Percentiles rank a stretch among this genome's conserved stretches.
phyloP scores from a whole-genome alignment of 768 basidiomycete genomes.

The Amanita fuliginea region DNA sequence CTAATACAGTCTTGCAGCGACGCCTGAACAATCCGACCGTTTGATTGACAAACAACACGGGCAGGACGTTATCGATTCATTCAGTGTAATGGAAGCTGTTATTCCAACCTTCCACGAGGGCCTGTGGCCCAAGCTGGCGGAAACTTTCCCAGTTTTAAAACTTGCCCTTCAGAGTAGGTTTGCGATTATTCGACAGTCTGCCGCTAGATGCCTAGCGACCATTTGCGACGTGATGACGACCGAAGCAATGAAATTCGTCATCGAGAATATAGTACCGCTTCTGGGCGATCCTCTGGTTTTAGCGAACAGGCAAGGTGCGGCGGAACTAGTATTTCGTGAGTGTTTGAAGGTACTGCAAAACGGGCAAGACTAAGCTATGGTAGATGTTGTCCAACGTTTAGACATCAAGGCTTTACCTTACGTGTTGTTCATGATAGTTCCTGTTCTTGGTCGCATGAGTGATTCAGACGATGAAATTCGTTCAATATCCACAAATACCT shows the following conservation, averaged over 20 bases:
- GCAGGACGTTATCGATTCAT: constrained; percentile 86
- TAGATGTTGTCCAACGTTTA: constrained; percentile 85
- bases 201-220: constrained; percentile 79
- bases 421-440: constrained; percentile 93
- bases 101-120: constrained; percentile 62
- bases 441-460: constrained; percentile 95
- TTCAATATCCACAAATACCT: constrained; percentile 91
- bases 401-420: constrained; percentile 95
- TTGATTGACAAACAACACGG: constrained; percentile 65
- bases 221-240: constrained; percentile 79
- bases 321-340: constrained; percentile 88
- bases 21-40: constrained; percentile 45
- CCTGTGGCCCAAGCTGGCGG: constrained; percentile 57
- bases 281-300: constrained; percentile 69
- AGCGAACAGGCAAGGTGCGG: constrained; percentile 77
- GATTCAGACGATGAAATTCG: constrained; percentile 88
- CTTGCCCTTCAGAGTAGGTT: constrained; percentile 76
- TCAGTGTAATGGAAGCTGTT: constrained; percentile 82
- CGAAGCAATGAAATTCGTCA: constrained; percentile 83
- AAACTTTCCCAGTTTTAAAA: constrained; percentile 68
- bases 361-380: constrained; percentile 9
- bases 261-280: constrained; percentile 73
- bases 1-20: constrained; percentile 25
- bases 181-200: constrained; percentile 83
- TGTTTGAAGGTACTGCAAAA: constrained; percentile 10